These are phyloP conservation scores for Besnoitia besnoiti DNA, from an alignment of 169 alveolate species.

Conservation along the genomic window DNA sequence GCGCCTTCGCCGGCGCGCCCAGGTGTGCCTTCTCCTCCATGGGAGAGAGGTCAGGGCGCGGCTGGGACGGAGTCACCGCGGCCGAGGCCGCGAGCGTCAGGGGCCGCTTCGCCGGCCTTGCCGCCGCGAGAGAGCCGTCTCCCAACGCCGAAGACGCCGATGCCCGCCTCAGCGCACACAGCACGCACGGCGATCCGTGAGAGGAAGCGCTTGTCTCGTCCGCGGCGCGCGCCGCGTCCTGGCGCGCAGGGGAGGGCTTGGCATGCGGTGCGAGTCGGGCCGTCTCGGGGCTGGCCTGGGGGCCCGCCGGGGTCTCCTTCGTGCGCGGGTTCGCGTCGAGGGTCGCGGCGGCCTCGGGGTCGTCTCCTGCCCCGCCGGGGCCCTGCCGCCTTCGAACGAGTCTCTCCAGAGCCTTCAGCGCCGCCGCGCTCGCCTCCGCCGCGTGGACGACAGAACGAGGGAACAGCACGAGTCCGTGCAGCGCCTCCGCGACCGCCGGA, in stretches of 20 bases:
- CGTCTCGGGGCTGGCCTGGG: no score
- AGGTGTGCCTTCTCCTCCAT: no score
- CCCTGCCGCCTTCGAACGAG: no score
- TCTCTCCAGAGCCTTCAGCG: not conserved
- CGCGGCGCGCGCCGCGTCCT: no score
- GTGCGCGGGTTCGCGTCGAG: no score
- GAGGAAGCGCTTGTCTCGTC: no score
- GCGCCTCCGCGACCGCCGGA: conserved; percentile 9
- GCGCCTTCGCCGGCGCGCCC: not conserved
- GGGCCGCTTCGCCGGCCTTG: not conserved
- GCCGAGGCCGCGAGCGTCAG: not conserved
- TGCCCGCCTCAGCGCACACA: not conserved
- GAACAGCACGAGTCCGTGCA: not conserved
- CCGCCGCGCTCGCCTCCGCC: not conserved
- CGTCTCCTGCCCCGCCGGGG: no score
- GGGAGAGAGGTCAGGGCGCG: no score
- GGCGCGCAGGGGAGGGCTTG: no score
- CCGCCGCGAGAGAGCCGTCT: not conserved
- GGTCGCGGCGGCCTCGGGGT: no score
- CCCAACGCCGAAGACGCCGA: not conserved
- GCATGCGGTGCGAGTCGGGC: no score
- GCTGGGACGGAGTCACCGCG: not conserved
- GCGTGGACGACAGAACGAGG: conserved; percentile 2
- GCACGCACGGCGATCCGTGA: not conserved
- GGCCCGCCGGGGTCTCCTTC: no score